phyloP scores from a whole-genome alignment of 2,329 filamentous ascomycete species.

The Setomelanomma holmii region DNA sequence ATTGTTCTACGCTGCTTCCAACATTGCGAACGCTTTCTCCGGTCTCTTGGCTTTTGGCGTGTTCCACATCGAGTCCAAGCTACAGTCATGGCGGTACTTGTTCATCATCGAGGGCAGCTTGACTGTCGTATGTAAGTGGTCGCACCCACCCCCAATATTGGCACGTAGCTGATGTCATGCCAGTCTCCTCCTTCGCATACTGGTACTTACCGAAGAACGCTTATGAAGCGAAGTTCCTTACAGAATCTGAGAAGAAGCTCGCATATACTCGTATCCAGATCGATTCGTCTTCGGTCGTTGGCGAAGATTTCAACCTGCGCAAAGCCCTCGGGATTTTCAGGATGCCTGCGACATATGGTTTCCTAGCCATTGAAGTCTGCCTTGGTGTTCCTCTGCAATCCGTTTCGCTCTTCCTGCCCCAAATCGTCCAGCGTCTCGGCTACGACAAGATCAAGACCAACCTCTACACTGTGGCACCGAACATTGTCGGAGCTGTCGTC shows the following conservation, averaged over 20 bases:
- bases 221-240: conserved; percentile 70
- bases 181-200: conserved; percentile 66
- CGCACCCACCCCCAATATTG: neutral
- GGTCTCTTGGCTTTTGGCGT: conserved; percentile 67
- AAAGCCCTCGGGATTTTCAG: conserved; percentile 62
- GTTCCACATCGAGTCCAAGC: conserved; percentile 62
- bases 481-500: conserved; percentile 75
- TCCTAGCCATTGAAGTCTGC: conserved; percentile 65
- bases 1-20: conserved; percentile 77
- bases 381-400: conserved; percentile 66
- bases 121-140: conserved; percentile 60
- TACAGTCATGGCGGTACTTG: conserved; percentile 69
- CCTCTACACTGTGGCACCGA: conserved; percentile 81
- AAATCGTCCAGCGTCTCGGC: conserved; percentile 62
- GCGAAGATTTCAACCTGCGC: conserved; percentile 61
- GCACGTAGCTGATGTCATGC: neutral
- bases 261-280: conserved; percentile 77
- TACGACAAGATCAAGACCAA: conserved; percentile 72
- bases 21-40: conserved; percentile 73
- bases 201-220: conserved; percentile 73
- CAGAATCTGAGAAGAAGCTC: conserved; percentile 69
- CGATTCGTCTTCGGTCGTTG: conserved; percentile 72
- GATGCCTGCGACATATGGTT: conserved; percentile 61
- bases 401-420: conserved; percentile 64
- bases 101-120: conserved; percentile 67